Conservation (phyloP, 2,329 filamentous ascomycete genomes). For the Colletotrichum tropicale region DNA sequence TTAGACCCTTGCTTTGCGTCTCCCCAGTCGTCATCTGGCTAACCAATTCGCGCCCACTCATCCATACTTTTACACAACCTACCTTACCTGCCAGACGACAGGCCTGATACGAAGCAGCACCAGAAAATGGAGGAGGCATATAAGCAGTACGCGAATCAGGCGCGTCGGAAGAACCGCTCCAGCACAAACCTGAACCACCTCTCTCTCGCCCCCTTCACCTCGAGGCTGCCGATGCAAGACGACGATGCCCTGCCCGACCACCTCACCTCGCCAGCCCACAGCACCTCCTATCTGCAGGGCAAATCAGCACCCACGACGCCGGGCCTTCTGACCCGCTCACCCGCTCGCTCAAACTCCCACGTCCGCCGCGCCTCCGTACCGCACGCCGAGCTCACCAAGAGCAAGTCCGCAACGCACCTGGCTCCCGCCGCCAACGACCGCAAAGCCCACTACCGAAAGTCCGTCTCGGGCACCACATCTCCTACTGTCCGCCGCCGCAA, state of each 20-base stretch:
- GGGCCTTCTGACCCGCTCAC: conserved; percentile 63
- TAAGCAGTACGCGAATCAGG: conserved; percentile 62
- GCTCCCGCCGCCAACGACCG: conserved; percentile 24
- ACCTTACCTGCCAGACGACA: background rate
- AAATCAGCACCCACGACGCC: conserved; percentile 70
- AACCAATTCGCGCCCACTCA: background rate
- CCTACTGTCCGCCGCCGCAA: conserved; percentile 26
- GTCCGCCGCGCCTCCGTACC: conserved; percentile 47
- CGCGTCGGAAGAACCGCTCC: conserved; percentile 63
- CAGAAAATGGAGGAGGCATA: conserved; percentile 61
- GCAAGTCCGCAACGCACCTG: conserved; percentile 67
- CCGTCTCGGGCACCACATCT: conserved; percentile 34
- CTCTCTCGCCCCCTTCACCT: conserved; percentile 67
- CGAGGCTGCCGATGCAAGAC: conserved; percentile 63
- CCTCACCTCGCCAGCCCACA: conserved; percentile 35
- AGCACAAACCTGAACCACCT: conserved; percentile 64
- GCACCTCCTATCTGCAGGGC: conserved; percentile 63
- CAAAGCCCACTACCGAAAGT: conserved; percentile 24
- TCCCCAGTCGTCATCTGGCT: background rate
- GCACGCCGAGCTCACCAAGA: conserved; percentile 53
- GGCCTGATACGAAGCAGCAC: background rate
- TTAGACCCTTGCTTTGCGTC: background rate
- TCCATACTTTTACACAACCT: background rate
- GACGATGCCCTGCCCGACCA: conserved; percentile 49
- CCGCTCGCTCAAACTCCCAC: conserved; percentile 52